phyloP scores from a whole-genome alignment of 2,329 filamentous ascomycete species.

The Pseudocercospora eumusae region DNA sequence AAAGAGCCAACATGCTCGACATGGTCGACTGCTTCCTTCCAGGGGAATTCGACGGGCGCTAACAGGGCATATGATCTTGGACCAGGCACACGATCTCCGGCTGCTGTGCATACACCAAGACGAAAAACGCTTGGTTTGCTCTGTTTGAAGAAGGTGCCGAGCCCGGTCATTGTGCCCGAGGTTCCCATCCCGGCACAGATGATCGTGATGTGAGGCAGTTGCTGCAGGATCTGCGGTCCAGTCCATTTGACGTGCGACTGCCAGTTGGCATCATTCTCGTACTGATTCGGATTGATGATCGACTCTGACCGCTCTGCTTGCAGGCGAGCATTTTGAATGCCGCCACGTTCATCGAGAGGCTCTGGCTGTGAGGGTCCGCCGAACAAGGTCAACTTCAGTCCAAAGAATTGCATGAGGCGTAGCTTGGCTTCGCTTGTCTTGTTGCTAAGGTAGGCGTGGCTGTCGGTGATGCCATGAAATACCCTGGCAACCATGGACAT shows the following conservation, averaged over 20 bases:
- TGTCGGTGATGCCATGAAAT: slow-evolving; percentile 54
- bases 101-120: slow-evolving; percentile 56
- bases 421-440: slow-evolving; percentile 59
- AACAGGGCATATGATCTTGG: slow-evolving; percentile 57
- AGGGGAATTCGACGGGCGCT: slow-evolving; percentile 58
- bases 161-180: slow-evolving; percentile 87
- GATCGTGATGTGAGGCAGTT: slow-evolving; percentile 72
- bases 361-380: slow-evolving; percentile 62
- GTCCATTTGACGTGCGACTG: slow-evolving; percentile 76
- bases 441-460: slow-evolving; percentile 59
- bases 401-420: slow-evolving; percentile 61
- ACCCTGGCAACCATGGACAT: slow-evolving; percentile 59
- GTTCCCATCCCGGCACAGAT: slow-evolving; percentile 91
- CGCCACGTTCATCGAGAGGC: slow-evolving; percentile 55
- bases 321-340: slow-evolving; percentile 52
- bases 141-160: slow-evolving; percentile 59
- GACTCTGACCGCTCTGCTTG: slow-evolving; percentile 47
- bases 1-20: slow-evolving; percentile 59
- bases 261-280: slow-evolving; percentile 85
- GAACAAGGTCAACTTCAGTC: slow-evolving; percentile 57
- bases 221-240: slow-evolving; percentile 80
- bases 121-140: slow-evolving; percentile 45
- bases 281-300: slow-evolving; percentile 69
- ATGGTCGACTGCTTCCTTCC: slow-evolving; percentile 57
- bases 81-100: slow-evolving; percentile 60